These are phyloP conservation scores for Teunomyces lycoperdinae DNA, from an alignment of 805 yeast species.

Conservation along the genomic window DNA sequence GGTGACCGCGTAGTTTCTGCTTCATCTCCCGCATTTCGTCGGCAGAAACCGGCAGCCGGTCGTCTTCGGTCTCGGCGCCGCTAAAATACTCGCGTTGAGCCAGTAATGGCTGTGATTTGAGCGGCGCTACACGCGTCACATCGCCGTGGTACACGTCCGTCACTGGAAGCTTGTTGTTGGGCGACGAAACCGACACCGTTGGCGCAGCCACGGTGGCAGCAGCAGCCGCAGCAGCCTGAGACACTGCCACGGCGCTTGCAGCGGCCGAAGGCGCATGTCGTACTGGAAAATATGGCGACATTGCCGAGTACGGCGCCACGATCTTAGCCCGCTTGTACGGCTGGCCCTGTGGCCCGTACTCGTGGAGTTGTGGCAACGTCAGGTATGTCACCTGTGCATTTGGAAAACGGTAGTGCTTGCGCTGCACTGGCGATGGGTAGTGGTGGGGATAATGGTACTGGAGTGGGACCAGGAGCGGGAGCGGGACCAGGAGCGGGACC, in stretches of 20 bases:
- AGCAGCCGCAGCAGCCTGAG: background rate
- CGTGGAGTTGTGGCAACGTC: slow-evolving; percentile 7
- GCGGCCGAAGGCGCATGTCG: slow-evolving; percentile 5
- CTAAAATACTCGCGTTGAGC: slow-evolving; percentile 45
- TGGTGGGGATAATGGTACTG: slow-evolving; percentile 3
- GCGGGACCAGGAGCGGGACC: background rate
- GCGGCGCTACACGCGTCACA: slow-evolving; percentile 45
- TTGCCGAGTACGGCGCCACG: slow-evolving; percentile 9
- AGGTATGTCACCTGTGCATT: slow-evolving; percentile 11
- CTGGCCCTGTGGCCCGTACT: background rate
- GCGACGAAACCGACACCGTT: slow-evolving; percentile 19
- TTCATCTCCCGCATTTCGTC: slow-evolving; percentile 33
- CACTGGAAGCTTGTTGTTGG: slow-evolving; percentile 24
- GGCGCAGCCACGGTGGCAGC: background rate
- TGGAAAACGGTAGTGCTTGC: slow-evolving; percentile 10
- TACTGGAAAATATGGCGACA: slow-evolving; percentile 8
- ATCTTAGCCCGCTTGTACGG: slow-evolving; percentile 6
- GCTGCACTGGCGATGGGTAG: slow-evolving; percentile 9
- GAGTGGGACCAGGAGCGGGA: too few species aligned
- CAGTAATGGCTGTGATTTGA: slow-evolving; percentile 49
- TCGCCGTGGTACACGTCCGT: slow-evolving; percentile 52
- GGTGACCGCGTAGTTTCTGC: slow-evolving; percentile 17
- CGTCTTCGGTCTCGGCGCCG: slow-evolving; percentile 16
- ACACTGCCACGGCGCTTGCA: background rate
- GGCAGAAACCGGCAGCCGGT: slow-evolving; percentile 26